Base-by-base conservation (phyloP, 2,329 filamentous ascomycete species). In the Venturiaceae sp. region DNA sequence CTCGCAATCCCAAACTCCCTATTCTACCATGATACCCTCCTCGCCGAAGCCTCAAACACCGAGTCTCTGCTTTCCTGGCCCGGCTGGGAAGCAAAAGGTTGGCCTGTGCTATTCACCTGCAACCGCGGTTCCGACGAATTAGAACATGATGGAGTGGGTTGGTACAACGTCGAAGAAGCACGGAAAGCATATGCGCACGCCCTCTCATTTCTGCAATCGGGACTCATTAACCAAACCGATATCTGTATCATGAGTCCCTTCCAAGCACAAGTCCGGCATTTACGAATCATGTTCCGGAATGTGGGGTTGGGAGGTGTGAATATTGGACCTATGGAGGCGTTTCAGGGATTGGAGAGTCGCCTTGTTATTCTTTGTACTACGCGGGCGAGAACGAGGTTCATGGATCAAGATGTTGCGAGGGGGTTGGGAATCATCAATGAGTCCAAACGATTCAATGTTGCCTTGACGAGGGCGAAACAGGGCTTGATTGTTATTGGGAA, bases 281-380 rank as follows among this genome's bases (percentile, higher is more conserved):
- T 77, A n/a, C 71, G 75, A 36, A 59, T 65, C 3, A 37, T 65
- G 8, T 71, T 75, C 14, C 68, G 75, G 8, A 62, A 61, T 54
- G 64, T 57, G 26, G 53, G 65, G 6, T 62, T 74, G 8, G 68
- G 69, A 63, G 65, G 68, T 28, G 68, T 77, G 7, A 76, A 76
- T 55, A 74, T 77, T 46, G 75, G 75, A 1, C 75, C 75, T 2
- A 64, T 76, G 34, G 75, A 77, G 59, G 75, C 74, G 21, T 77
- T 76, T 54, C 75, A 77, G 60, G 75, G 75, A 0, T 65, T 76
- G 5, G 75, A 77, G 62, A 71, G 68, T 46, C 66, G 72, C 11
- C 70, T 75, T 32, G 70, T 77, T 14, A 73, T 77, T 52, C 63
- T 77, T 6, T 77, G 74, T 60, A 77, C 74, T 2, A 77, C 75